These are phyloP conservation scores for Mycena galopus DNA, from an alignment of 768 basidiomycete genomes.

Conservation along the genomic window DNA sequence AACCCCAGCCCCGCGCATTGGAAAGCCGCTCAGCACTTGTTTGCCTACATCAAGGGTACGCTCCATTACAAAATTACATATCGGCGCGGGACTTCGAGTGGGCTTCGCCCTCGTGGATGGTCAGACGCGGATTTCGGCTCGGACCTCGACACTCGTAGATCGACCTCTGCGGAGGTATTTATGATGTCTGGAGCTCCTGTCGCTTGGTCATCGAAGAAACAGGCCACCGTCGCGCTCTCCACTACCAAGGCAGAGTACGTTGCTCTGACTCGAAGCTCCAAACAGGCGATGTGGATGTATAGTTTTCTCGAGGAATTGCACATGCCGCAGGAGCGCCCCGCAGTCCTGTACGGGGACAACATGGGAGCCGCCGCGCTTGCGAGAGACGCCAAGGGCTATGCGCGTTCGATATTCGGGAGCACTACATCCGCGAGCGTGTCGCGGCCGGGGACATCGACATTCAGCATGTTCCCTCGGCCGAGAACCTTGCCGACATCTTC, in stretches of 20 bases:
- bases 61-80: slow-evolving; percentile 19
- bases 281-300: too few species aligned
- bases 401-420: slow-evolving; percentile 29
- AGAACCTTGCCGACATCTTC: slow-evolving; percentile 45
- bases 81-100: slow-evolving; percentile 10
- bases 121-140: slow-evolving; percentile 24
- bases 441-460: slow-evolving; percentile 16
- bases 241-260: too few species aligned
- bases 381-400: too few species aligned
- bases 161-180: slow-evolving; percentile 43
- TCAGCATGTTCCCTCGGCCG: slow-evolving; percentile 33
- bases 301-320: too few species aligned
- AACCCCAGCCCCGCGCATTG: slow-evolving; percentile 50
- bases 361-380: too few species aligned
- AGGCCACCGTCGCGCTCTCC: too few species aligned
- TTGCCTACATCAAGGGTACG: slow-evolving; percentile 53
- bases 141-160: slow-evolving; percentile 34
- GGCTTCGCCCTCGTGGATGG: slow-evolving; percentile 22
- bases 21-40: slow-evolving; percentile 52
- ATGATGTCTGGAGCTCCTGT: too few species aligned
- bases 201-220: too few species aligned
- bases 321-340: too few species aligned
- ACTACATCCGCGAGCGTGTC: slow-evolving; percentile 5
- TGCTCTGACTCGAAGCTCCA: too few species aligned
- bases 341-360: too few species aligned